Percentiles rank a stretch among this genome's conserved stretches.
Conservation (phyloP, 2,329 filamentous ascomycete genomes). For the Juglanconis sp. region DNA sequence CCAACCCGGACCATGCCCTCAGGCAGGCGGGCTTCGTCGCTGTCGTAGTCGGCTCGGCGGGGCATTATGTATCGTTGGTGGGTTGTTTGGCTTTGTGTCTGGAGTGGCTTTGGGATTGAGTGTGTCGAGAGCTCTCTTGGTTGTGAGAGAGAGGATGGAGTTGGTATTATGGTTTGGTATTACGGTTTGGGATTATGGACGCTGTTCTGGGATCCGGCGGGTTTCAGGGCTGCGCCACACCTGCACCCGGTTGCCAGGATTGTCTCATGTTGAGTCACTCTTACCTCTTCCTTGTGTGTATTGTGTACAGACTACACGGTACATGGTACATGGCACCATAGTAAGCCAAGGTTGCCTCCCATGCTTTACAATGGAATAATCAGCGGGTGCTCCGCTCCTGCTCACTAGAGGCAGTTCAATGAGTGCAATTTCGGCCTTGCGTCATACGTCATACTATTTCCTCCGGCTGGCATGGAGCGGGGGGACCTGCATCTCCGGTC, state of each 20-base stretch:
- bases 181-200: neutral
- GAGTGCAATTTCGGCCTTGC: no score
- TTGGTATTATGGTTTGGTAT: neutral
- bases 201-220: neutral
- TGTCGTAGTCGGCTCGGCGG: slow-evolving; percentile 19
- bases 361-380: no score
- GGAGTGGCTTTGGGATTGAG: no score
- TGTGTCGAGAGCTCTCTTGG: neutral
- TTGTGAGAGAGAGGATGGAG: neutral
- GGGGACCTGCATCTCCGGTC: no score
- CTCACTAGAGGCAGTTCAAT: no score
- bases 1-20: slow-evolving; percentile 46
- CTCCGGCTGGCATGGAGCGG: no score
- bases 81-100: neutral
- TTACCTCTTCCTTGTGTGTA: no score
- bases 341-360: no score
- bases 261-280: neutral
- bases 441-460: no score
- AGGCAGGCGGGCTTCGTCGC: slow-evolving; percentile 44
- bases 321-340: no score
- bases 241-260: neutral
- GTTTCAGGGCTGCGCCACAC: neutral
- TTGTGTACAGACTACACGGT: neutral
- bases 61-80: slow-evolving; percentile 13
- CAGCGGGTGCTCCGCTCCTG: no score